Conservation (phyloP, 2,329 filamentous ascomycete genomes). For the Reticulascus tulasneorum region DNA sequence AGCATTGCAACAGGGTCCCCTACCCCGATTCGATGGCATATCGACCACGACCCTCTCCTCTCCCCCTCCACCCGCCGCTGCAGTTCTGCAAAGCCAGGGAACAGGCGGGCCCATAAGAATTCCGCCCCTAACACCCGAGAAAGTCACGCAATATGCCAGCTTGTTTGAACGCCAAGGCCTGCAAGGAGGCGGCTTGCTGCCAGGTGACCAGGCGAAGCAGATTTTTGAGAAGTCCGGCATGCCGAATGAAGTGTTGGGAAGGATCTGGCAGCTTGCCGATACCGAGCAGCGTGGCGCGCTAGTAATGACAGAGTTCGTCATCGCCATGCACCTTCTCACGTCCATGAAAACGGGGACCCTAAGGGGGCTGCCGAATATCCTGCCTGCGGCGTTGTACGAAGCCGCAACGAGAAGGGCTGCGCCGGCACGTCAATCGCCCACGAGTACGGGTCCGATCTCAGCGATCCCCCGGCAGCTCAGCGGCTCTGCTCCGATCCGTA, state of each 20-base stretch:
- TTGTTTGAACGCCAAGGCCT: constrained; percentile 87
- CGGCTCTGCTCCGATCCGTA: constrained; percentile 61
- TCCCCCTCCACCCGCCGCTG: constrained; percentile 46
- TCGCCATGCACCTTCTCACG: constrained; percentile 95
- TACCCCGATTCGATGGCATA: constrained; percentile 88
- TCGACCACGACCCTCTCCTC: constrained; percentile 16
- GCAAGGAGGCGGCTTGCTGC: constrained; percentile 66
- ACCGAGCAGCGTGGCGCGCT: constrained; percentile 87
- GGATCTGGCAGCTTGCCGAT: constrained; percentile 94
- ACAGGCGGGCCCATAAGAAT: constrained; percentile 75
- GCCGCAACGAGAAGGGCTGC: constrained; percentile 70
- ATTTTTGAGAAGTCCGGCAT: constrained; percentile 93
- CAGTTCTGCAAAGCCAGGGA: constrained; percentile 49
- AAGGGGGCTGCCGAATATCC: constrained; percentile 70
- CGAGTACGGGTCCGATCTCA: constrained; percentile 52
- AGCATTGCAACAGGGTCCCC: constrained; percentile 78
- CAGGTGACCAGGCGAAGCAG: constrained; percentile 81
- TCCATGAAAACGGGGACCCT: constrained; percentile 84
- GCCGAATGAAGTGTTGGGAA: constrained; percentile 85
- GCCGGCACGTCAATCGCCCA: constrained; percentile 44
- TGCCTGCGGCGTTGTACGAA: constrained; percentile 86
- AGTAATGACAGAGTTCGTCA: constrained; percentile 87
- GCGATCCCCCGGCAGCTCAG: constrained; percentile 81
- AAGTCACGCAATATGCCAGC: constrained; percentile 82
- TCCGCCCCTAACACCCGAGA: constrained; percentile 81